A percentile compares a stretch with the other conserved stretches of the same genome.
These are phyloP conservation scores for Phytophthora citrophthora DNA, from an alignment of 352 stramenopile genomes.

Conservation along the genomic window DNA sequence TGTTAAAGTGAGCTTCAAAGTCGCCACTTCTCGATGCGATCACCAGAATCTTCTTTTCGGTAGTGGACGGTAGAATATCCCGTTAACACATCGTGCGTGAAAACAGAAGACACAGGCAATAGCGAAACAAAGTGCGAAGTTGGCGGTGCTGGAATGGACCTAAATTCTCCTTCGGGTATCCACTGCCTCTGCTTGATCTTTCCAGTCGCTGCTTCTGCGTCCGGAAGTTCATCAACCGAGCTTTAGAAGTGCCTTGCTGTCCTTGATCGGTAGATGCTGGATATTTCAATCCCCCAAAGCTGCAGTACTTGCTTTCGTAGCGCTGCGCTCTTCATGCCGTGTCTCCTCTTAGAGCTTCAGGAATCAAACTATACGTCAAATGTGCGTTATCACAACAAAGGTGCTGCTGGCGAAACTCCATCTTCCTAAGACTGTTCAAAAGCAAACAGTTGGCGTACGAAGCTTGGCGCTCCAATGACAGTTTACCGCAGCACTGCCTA, in stretches of 20 bases:
- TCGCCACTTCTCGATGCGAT: neutral
- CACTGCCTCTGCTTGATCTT: slow-evolving; percentile 10
- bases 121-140: slow-evolving; percentile 2
- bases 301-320: too few species aligned
- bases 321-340: too few species aligned
- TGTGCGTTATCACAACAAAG: neutral
- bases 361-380: neutral
- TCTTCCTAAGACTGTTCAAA: too few species aligned
- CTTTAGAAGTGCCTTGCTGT: neutral
- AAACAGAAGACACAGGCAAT: slow-evolving; percentile 7
- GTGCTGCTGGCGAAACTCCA: too few species aligned
- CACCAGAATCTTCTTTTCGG: neutral
- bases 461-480: neutral
- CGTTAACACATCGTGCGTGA: slow-evolving; percentile 7
- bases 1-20: slow-evolving; percentile 14
- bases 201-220: slow-evolving; percentile 1
- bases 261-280: neutral
- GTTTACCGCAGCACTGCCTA: too few species aligned
- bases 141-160: slow-evolving; percentile 2
- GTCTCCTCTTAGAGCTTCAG: too few species aligned
- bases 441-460: too few species aligned
- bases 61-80: neutral
- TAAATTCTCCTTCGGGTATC: neutral
- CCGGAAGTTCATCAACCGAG: too few species aligned
- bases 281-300: too few species aligned